A percentile compares a stretch with the other conserved stretches of the same genome.
Evolutionary conservation across 306 rosid species (phyloP).

Genomic region (Luffa acutangula): DNA sequence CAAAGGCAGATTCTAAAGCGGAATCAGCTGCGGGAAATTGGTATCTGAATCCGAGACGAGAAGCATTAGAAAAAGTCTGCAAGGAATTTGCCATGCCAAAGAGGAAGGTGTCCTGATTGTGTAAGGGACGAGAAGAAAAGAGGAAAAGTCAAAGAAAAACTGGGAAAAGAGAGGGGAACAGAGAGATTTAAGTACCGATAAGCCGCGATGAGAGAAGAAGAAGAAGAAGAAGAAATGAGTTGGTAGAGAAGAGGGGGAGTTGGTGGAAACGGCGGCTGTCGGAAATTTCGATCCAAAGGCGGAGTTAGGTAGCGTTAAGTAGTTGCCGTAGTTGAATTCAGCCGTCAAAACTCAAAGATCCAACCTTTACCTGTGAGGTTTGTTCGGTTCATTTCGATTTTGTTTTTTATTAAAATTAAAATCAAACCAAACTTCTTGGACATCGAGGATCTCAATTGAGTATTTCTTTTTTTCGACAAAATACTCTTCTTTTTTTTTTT

Average conservation of each 20-base stretch:
- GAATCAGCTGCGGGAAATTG: constrained; percentile 10
- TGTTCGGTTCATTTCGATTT: no score
- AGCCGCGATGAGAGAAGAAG: background rate
- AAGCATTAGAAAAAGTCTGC: constrained; percentile 9
- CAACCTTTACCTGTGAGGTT: no score
- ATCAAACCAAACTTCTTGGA: no score
- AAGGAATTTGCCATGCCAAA: constrained; percentile 32
- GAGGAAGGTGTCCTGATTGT: background rate
- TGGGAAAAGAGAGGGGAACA: background rate
- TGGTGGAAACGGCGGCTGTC: background rate
- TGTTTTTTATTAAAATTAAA: no score
- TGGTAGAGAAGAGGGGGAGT: background rate
- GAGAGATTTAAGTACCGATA: background rate
- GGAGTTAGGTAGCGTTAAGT: background rate
- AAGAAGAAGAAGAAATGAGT: background rate
- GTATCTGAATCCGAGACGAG: constrained; percentile 9
- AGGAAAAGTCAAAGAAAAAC: background rate
- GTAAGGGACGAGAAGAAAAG: background rate
- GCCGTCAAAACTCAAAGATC: background rate
- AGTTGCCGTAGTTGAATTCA: background rate
- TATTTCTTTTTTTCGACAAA: no score
- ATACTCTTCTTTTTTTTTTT: no score
- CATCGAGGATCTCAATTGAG: no score
- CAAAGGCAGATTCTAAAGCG: constrained; percentile 7
- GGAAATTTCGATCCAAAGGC: background rate